Evolutionary conservation across 345 rosid genomes (phyloP).

Genomic region (Aethionema arabicum): DNA sequence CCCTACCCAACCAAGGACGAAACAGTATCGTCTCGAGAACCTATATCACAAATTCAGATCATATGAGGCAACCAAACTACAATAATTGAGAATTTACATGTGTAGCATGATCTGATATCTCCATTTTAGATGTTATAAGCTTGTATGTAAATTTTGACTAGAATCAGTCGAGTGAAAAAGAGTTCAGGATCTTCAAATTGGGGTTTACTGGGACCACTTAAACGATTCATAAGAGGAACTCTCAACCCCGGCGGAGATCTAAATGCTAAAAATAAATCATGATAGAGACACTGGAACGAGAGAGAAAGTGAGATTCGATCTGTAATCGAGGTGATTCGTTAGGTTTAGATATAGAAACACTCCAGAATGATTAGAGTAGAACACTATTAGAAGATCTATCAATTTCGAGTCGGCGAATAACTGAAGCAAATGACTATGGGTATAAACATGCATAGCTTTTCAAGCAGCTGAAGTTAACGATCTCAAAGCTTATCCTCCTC

Average conservation of each 20-base stretch:
- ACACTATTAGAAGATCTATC: conserved; percentile 7
- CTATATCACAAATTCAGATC: conserved; percentile 27
- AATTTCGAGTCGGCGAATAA: conserved; percentile 13
- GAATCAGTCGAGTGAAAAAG: background rate
- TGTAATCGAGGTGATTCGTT: conserved; percentile 5
- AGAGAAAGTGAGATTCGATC: conserved; percentile 24
- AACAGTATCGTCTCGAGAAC: conserved; percentile 34
- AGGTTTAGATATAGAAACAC: background rate
- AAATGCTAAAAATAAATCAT: background rate
- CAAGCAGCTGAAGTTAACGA: conserved; percentile 8
- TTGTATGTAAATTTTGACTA: background rate
- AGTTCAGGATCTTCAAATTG: background rate
- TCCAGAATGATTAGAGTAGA: background rate
- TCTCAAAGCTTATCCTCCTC: conserved; percentile 18
- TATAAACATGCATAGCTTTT: conserved; percentile 23
- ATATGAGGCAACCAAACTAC: background rate
- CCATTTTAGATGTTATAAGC: background rate
- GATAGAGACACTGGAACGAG: conserved; percentile 4
- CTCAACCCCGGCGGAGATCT: background rate
- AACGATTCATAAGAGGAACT: background rate
- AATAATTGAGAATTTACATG: conserved; percentile 13
- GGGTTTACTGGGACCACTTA: background rate
- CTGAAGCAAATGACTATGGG: background rate
- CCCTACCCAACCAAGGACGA: conserved; percentile 18
- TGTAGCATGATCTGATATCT: conserved; percentile 10